Evolutionary conservation across 2,329 filamentous ascomycete genomes (phyloP), one percentile per base, ranked within the genome.

Genomic region (Coniochaeta hoffmannii): DNA sequence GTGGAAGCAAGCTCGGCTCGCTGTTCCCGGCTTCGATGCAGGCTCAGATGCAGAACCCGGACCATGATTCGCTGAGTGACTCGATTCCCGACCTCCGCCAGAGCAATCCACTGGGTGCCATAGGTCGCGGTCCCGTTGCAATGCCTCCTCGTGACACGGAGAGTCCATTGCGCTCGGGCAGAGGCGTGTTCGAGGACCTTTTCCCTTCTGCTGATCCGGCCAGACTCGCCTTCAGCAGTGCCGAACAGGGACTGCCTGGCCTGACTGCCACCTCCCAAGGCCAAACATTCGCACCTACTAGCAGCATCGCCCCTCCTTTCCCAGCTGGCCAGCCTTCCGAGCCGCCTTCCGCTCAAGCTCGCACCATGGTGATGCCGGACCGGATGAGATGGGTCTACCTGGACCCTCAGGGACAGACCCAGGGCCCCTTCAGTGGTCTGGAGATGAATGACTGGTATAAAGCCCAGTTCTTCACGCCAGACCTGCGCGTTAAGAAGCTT

Each of bases 371-470:
- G 5, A 97, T 99, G 94, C 94, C 94, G 2, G 94, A 99, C 69
- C 82, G 95, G 14, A 99, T 99, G 91, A 82, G 93, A 64, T 99
- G 94, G 94, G 93, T 97, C 17, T 99, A 99, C 68, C 86, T 95
- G 53, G 94, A 99, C 68, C 94, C 94, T 5, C 90, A 96, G 67
- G 91, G 91, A 22, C 88, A 90, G 59, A 87, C 90, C 6, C 94
- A 99, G 68, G 94, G 94, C 0, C 94, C 94, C 0, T 99, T 94
- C 73, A 97, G 91, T 36, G 94, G 94, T 1, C 76, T 99, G 52
- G 94, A 99, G 71, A 99, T 99, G 94, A 95, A 99, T 63, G 95
- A 99, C 65, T 99, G 94, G 94, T 99, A 97, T 74, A 97, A 97
- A 70, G 93, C 92, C 35, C 92, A 93, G 49, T 99, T 97, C 74